Evolutionary conservation across 202 grass and related monocot species (phyloP).

Genomic region (Cymbopogon flexuosus): DNA sequence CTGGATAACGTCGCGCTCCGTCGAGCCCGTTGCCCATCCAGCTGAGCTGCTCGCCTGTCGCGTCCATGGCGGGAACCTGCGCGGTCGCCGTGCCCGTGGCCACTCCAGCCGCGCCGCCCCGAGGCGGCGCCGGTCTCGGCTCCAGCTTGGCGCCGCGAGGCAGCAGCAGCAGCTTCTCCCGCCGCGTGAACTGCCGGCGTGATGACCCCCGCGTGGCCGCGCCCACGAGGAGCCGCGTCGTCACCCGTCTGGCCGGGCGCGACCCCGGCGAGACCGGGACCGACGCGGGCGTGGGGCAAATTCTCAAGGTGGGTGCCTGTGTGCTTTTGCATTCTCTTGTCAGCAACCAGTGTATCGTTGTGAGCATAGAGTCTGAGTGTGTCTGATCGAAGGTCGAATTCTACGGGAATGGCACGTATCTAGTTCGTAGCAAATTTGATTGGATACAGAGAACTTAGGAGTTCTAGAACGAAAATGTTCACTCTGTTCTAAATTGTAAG

Average conservation of each 20-base stretch:
- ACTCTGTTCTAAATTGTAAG: too few relatives aligned
- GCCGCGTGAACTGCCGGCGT: neutral
- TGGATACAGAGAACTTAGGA: too few relatives aligned
- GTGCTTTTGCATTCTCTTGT: neutral
- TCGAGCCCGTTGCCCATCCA: neutral
- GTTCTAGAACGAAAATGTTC: too few relatives aligned
- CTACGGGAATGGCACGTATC: neutral
- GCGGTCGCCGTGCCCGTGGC: constrained; percentile 3
- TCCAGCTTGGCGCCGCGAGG: neutral
- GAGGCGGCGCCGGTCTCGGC: neutral
- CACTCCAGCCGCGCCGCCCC: neutral
- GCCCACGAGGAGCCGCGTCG: neutral
- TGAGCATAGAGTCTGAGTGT: neutral
- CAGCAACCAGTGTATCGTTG: neutral
- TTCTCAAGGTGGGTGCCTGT: constrained; percentile 16
- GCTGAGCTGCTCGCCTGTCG: neutral
- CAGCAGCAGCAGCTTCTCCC: constrained; percentile 1
- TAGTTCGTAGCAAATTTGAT: neutral
- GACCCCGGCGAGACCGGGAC: neutral
- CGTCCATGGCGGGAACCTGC: constrained; percentile 24
- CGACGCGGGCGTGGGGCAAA: neutral
- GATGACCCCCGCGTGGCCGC: too few relatives aligned
- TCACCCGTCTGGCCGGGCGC: constrained; percentile 9
- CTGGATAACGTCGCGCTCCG: neutral
- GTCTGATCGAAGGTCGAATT: neutral